Conservation (phyloP, 2,329 filamentous ascomycete genomes). For the Aspergillus pseudoglaucus region DNA sequence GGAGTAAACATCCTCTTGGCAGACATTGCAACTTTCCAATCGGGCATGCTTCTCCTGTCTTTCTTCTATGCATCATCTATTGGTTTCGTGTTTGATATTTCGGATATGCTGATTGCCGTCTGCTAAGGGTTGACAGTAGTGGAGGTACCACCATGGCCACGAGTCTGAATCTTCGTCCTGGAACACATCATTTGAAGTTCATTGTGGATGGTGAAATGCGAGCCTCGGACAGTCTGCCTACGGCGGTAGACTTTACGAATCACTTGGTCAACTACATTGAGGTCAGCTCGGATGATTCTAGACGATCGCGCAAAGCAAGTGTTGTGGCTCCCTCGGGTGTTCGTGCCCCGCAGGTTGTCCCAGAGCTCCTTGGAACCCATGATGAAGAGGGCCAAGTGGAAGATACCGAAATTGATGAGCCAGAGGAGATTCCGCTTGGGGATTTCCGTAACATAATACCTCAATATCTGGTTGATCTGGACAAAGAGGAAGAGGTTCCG, state of each 20-base stretch:
- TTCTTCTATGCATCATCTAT: constrained; percentile 1
- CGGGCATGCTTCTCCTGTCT: background rate
- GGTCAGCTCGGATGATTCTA: constrained; percentile 68
- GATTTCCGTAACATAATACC: constrained; percentile 70
- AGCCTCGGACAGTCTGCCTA: constrained; percentile 78
- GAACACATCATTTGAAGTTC: constrained; percentile 95
- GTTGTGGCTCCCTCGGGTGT: constrained; percentile 32
- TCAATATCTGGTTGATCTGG: constrained; percentile 74
- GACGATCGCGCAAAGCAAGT: constrained; percentile 28
- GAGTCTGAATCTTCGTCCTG: constrained; percentile 75
- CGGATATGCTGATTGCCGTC: background rate
- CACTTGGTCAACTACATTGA: constrained; percentile 98
- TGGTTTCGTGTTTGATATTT: constrained; percentile 6
- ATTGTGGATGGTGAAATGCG: constrained; percentile 91
- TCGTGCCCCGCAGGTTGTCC: constrained; percentile 40
- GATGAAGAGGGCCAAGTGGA: constrained; percentile 29
- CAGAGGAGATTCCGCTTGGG: constrained; percentile 52
- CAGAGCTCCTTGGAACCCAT: constrained; percentile 25
- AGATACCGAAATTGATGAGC: constrained; percentile 39
- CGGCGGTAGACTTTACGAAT: constrained; percentile 95
- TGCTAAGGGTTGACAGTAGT: constrained; percentile 18
- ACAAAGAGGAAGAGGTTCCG: constrained; percentile 71
- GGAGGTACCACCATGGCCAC: constrained; percentile 59
- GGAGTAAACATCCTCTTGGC: background rate
- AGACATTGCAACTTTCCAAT: background rate